Percentiles rank a stretch among this genome's conserved stretches.
Conservation (phyloP, 768 basidiomycete genomes). For the Lactarius indigo region DNA sequence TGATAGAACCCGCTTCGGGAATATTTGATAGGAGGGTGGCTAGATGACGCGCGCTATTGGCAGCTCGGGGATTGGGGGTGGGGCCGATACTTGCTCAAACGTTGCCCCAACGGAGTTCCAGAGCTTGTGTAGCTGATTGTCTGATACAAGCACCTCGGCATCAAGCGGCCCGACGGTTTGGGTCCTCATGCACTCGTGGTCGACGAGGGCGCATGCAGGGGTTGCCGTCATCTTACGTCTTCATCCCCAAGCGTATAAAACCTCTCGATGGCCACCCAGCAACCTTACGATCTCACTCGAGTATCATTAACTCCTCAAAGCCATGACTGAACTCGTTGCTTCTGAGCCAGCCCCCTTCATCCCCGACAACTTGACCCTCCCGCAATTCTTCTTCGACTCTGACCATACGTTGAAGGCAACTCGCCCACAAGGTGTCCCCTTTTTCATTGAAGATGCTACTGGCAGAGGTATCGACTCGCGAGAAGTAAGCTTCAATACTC, state of each 20-base stretch:
- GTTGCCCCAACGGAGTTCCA: constrained; percentile 4
- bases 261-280: not conserved
- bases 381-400: constrained; percentile 60
- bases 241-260: constrained; percentile 5
- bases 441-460: constrained; percentile 57
- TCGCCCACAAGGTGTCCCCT: constrained; percentile 45
- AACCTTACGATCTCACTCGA: constrained; percentile 5
- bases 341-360: constrained; percentile 38
- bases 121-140: not conserved
- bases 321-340: constrained; percentile 28
- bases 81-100: not conserved
- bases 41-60: not conserved
- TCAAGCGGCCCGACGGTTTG: not conserved
- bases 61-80: constrained; percentile 7
- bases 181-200: not conserved
- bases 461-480: constrained; percentile 42
- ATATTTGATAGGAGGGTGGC: not conserved
- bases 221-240: constrained; percentile 9
- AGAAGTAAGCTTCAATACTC: constrained; percentile 38
- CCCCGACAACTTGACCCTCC: constrained; percentile 60
- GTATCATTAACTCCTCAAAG: not conserved
- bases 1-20: not conserved
- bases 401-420: constrained; percentile 43
- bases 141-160: not conserved
- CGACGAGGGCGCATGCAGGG: not conserved